A percentile compares a stretch with the other conserved stretches of the same genome.
phyloP scores from a whole-genome alignment of 768 basidiomycete species.

The Candolleomyces efflorescens region DNA sequence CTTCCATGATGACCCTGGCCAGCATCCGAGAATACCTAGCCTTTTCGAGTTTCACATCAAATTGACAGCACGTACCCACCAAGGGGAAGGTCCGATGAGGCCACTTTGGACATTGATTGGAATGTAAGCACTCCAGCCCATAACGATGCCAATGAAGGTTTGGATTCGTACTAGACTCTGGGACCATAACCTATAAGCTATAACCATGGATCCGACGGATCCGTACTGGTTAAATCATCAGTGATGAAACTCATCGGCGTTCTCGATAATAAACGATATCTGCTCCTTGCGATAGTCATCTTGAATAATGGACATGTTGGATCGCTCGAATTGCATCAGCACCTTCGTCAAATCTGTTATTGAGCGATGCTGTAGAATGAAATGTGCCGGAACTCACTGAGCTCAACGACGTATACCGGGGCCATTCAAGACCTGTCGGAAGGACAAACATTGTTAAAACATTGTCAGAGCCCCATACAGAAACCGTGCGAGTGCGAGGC shows the following conservation, averaged over 20 bases:
- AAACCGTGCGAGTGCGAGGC: not conserved
- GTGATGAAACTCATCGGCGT: conserved; percentile 12
- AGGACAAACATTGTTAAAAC: not conserved
- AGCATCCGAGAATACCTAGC: too few species aligned
- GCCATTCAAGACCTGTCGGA: conserved; percentile 24
- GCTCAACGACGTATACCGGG: conserved; percentile 20
- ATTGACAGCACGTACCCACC: too few species aligned
- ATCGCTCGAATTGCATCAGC: conserved; percentile 27
- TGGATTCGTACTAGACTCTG: too few species aligned
- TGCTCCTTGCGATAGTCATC: conserved; percentile 33
- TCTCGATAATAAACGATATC: conserved; percentile 31
- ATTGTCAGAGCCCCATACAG: not conserved
- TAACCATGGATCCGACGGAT: too few species aligned
- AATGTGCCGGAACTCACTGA: not conserved
- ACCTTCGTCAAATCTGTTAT: conserved; percentile 5
- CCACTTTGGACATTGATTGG: too few species aligned
- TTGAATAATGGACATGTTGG: conserved; percentile 29
- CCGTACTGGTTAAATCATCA: too few species aligned
- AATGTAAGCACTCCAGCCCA: too few species aligned
- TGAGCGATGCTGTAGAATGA: not conserved
- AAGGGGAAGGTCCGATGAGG: too few species aligned
- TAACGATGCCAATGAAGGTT: too few species aligned
- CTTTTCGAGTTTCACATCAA: too few species aligned
- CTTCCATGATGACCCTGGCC: too few species aligned
- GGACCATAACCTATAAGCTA: too few species aligned